These are phyloP conservation scores for Thecaphora frezii DNA, from an alignment of 1,284 basidiomycete genomes.

Conservation along the genomic window DNA sequence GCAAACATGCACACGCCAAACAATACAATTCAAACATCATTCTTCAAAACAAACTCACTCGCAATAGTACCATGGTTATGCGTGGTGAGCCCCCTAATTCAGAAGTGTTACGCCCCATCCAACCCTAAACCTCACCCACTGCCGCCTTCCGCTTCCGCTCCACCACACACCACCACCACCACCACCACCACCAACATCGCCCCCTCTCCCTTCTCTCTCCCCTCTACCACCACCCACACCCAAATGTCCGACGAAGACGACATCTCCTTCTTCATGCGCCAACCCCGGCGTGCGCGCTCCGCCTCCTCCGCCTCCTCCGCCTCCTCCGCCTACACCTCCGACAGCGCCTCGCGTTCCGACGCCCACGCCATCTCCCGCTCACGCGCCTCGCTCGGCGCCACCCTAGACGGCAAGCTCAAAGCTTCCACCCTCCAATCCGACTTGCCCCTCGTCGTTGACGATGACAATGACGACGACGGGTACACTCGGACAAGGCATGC, in stretches of 20 bases:
- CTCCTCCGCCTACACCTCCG: neutral
- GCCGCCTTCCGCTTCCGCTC: neutral
- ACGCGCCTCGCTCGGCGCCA: neutral
- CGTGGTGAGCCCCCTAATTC: too few species aligned
- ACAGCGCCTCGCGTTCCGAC: too few species aligned
- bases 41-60: too few species aligned
- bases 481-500: neutral
- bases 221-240: too few species aligned
- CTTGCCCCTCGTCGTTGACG: neutral
- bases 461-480: neutral
- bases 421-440: too few species aligned
- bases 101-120: too few species aligned
- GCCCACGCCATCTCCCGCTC: neutral
- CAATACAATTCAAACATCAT: too few species aligned
- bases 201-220: constrained; percentile 2
- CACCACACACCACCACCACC: constrained; percentile 1
- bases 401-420: neutral
- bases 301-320: neutral
- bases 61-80: too few species aligned
- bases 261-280: constrained; percentile 23
- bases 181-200: neutral
- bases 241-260: constrained; percentile 12
- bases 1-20: too few species aligned
- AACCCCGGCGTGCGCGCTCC: neutral
- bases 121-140: too few species aligned